Percentiles rank a stretch among this genome's conserved stretches.
These are phyloP conservation scores for Nymphaea thermarum DNA, from an alignment of 164 flowering plant species.

Conservation along the genomic window DNA sequence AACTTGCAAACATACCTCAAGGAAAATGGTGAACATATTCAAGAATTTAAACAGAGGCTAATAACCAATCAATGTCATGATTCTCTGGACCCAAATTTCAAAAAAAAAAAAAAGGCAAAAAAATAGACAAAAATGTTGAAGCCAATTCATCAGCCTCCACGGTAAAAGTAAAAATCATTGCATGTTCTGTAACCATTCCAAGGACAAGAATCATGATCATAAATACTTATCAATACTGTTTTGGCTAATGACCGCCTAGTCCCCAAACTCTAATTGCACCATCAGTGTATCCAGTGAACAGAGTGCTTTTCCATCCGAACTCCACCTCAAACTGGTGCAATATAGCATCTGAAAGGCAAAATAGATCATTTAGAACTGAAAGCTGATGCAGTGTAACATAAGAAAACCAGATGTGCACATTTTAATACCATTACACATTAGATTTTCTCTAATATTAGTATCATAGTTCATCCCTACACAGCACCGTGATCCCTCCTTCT, in stretches of 20 bases:
- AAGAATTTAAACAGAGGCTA: not conserved
- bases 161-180: not conserved
- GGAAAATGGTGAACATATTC: not conserved
- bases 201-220: not conserved
- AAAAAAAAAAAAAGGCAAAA: not conserved
- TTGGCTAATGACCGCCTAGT: conserved; percentile 32
- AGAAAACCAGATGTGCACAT: no score
- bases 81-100: not conserved
- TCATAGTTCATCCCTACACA: no score
- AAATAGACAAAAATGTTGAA: no score
- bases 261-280: conserved; percentile 65
- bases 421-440: no score
- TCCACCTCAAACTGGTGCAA: conserved; percentile 77
- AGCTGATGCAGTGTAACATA: no score
- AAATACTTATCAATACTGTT: not conserved
- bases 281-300: conserved; percentile 62
- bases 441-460: no score
- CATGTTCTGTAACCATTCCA: not conserved
- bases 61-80: not conserved
- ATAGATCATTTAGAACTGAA: not conserved
- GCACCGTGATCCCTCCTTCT: no score
- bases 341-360: conserved; percentile 31
- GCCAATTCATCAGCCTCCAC: not conserved
- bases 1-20: no score
- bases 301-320: conserved; percentile 63